Percentiles rank a stretch among this genome's conserved stretches.
These are phyloP conservation scores for Paraphoma sp. DNA, from an alignment of 2,329 filamentous ascomycete genomes.

Conservation along the genomic window DNA sequence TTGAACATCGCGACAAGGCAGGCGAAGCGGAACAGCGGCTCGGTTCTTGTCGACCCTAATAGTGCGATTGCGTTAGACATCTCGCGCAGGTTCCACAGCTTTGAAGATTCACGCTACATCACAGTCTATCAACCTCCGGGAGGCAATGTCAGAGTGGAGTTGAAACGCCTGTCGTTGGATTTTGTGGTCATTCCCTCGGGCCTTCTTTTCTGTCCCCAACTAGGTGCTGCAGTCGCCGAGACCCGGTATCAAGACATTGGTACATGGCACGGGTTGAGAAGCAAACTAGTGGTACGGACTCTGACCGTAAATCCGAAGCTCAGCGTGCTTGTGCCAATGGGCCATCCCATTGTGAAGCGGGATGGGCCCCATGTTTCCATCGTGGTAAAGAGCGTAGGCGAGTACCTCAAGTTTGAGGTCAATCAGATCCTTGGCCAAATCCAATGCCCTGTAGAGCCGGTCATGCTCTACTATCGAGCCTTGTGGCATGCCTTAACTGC, in stretches of 20 bases:
- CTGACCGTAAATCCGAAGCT: slow-evolving; percentile 48
- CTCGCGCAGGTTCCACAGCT: slow-evolving; percentile 55
- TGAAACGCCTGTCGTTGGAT: slow-evolving; percentile 60
- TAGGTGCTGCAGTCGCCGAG: slow-evolving; percentile 60
- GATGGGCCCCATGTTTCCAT: slow-evolving; percentile 53
- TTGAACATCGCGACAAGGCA: slow-evolving; percentile 30
- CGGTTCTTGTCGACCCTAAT: slow-evolving; percentile 58
- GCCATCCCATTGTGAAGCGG: slow-evolving; percentile 39
- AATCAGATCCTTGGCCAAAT: slow-evolving; percentile 63
- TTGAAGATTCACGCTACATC: slow-evolving; percentile 55
- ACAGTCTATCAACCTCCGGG: slow-evolving; percentile 55
- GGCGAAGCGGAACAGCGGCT: slow-evolving; percentile 31
- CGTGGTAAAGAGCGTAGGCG: slow-evolving; percentile 39
- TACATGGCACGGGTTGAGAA: slow-evolving; percentile 65
- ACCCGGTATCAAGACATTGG: slow-evolving; percentile 63
- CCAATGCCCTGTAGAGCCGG: slow-evolving; percentile 63
- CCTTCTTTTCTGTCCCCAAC: slow-evolving; percentile 57
- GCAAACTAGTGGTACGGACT: slow-evolving; percentile 64
- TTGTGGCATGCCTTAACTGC: slow-evolving; percentile 68
- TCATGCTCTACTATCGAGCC: slow-evolving; percentile 63
- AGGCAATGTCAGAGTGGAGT: slow-evolving; percentile 52
- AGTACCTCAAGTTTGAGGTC: slow-evolving; percentile 60
- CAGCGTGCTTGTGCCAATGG: slow-evolving; percentile 63
- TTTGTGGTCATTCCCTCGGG: slow-evolving; percentile 58
- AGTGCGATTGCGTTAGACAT: slow-evolving; percentile 52